Evolutionary conservation across 31 red algal species (phyloP).

Genomic region (Asparagopsis taxiformis): DNA sequence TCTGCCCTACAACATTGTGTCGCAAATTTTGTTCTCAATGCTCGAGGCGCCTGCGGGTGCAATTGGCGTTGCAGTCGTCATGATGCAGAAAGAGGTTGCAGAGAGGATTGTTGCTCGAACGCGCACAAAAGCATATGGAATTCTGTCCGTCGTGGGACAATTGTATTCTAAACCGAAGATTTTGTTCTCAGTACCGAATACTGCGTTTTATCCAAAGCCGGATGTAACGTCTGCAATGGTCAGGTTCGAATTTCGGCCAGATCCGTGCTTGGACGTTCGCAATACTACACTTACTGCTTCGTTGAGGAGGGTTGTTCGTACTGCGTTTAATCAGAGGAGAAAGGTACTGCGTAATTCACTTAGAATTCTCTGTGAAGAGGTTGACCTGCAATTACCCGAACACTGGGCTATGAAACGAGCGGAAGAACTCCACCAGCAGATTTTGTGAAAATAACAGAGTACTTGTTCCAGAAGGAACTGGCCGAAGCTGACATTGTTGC

Average conservation of each 20-base stretch:
- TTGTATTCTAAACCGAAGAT: constrained; percentile 64
- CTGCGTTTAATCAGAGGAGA: constrained; percentile 81
- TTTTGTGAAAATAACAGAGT: constrained; percentile 73
- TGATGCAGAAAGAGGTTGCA: constrained; percentile 94
- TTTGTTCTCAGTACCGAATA: constrained; percentile 77
- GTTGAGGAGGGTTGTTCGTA: constrained; percentile 55
- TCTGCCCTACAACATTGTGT: constrained; percentile 95
- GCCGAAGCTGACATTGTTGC: constrained; percentile 5
- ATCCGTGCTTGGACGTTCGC: constrained; percentile 20
- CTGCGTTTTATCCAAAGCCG: too few species aligned
- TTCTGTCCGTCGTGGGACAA: constrained; percentile 86
- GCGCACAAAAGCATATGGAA: constrained; percentile 73
- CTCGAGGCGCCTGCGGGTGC: constrained; percentile 60
- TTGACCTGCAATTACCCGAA: too few species aligned
- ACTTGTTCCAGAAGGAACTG: constrained; percentile 38
- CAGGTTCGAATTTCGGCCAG: constrained; percentile 41
- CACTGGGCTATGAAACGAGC: too few species aligned
- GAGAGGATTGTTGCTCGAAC: constrained; percentile 61
- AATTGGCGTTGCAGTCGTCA: constrained; percentile 69
- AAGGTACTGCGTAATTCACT: constrained; percentile 86
- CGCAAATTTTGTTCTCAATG: constrained; percentile 80
- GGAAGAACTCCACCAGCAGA: constrained; percentile 55
- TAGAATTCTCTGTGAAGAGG: constrained; percentile 28
- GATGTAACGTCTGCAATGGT: constrained; percentile 77
- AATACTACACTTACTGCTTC: constrained; percentile 25